Evolutionary conservation across 495 filamentous ascomycete species (phyloP).

Genomic region (Talaromyces nanjingensis): DNA sequence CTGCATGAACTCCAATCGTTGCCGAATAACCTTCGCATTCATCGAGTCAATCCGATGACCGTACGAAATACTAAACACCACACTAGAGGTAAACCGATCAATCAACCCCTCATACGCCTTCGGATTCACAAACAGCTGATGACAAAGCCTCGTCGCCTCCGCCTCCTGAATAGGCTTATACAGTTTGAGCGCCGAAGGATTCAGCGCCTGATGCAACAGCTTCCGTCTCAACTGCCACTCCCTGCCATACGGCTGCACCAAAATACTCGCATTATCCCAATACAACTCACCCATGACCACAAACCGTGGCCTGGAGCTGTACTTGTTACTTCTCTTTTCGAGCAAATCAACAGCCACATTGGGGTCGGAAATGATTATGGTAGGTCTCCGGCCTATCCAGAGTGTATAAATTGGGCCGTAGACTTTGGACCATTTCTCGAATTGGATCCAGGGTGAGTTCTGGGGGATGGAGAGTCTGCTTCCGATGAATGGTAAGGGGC

Average conservation of each 20-base stretch:
- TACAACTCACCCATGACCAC: slow-evolving; percentile 47
- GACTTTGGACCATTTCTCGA: slow-evolving; percentile 44
- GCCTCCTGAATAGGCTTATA: slow-evolving; percentile 41
- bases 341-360: slow-evolving; percentile 52
- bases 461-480: slow-evolving; percentile 45
- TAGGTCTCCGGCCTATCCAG: slow-evolving; percentile 55
- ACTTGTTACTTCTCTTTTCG: slow-evolving; percentile 47
- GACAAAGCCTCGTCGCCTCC: slow-evolving; percentile 27
- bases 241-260: slow-evolving; percentile 44
- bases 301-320: slow-evolving; percentile 47
- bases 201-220: slow-evolving; percentile 33
- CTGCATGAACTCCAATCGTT: slow-evolving; percentile 18
- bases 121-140: slow-evolving; percentile 21
- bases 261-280: slow-evolving; percentile 38
- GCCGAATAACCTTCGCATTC: slow-evolving; percentile 13
- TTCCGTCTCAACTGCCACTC: slow-evolving; percentile 36
- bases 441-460: slow-evolving; percentile 55
- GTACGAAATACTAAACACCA: slow-evolving; percentile 23
- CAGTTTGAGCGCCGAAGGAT: slow-evolving; percentile 35
- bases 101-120: slow-evolving; percentile 13
- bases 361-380: slow-evolving; percentile 57
- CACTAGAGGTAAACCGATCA: slow-evolving; percentile 19
- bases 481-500: slow-evolving; percentile 47
- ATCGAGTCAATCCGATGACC: slow-evolving; percentile 23
- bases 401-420: slow-evolving; percentile 57